These are phyloP conservation scores for Parsonsia alboflavescens DNA, from an alignment of 257 asterid genomes.

Conservation along the genomic window DNA sequence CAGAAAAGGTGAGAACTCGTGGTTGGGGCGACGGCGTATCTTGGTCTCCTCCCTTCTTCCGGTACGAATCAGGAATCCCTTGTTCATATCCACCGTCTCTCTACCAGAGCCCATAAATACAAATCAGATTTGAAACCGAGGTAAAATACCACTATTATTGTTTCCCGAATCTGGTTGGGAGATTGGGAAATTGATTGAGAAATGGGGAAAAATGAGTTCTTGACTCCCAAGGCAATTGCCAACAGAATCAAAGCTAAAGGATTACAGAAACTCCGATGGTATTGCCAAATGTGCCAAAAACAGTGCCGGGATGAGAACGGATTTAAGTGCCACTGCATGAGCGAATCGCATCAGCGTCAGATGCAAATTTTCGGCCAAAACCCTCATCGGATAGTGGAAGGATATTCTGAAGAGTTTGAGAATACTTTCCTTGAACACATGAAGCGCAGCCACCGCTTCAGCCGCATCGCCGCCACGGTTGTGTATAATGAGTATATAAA, in stretches of 20 bases:
- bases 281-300: slow-evolving; percentile 94
- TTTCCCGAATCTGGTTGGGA: too few relatives aligned
- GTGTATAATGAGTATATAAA: slow-evolving; percentile 85
- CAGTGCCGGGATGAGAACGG: slow-evolving; percentile 97
- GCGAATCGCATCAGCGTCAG: slow-evolving; percentile 93
- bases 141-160: too few relatives aligned
- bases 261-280: slow-evolving; percentile 85
- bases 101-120: too few relatives aligned
- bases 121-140: too few relatives aligned
- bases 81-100: too few relatives aligned
- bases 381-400: slow-evolving; percentile 58
- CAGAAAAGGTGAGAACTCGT: too few relatives aligned
- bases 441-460: slow-evolving; percentile 84
- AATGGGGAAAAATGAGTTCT: slow-evolving; percentile 84
- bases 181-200: not conserved
- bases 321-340: slow-evolving; percentile 94
- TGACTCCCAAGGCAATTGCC: slow-evolving; percentile 93
- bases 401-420: slow-evolving; percentile 85
- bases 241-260: slow-evolving; percentile 84
- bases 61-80: too few relatives aligned
- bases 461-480: slow-evolving; percentile 91
- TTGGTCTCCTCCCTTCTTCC: too few relatives aligned
- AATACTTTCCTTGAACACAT: slow-evolving; percentile 65
- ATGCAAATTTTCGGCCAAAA: slow-evolving; percentile 92
- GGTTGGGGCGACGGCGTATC: too few relatives aligned